A percentile compares a stretch with the other conserved stretches of the same genome.
phyloP scores from a whole-genome alignment of 1,284 basidiomycete genomes.

The Ganoderma leucocontextum region DNA sequence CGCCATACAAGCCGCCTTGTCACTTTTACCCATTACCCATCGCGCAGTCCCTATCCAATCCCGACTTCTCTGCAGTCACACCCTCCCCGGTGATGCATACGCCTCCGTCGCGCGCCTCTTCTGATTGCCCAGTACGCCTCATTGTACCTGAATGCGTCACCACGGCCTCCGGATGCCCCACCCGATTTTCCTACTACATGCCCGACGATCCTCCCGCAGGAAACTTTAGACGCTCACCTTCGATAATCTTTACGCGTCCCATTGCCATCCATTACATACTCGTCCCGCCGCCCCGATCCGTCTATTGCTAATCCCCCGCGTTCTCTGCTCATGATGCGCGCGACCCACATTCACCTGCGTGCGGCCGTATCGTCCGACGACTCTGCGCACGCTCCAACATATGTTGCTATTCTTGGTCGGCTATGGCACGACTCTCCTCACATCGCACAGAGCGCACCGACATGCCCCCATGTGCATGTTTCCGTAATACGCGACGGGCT shows the following conservation, averaged over 20 bases:
- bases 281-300: neutral
- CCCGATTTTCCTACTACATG: constrained; percentile 15
- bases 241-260: constrained; percentile 6
- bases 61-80: constrained; percentile 4
- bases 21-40: constrained; percentile 9
- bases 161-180: constrained; percentile 15
- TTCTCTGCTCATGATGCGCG: constrained; percentile 1
- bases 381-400: neutral
- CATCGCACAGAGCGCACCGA: neutral
- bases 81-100: neutral
- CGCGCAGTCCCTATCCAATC: constrained; percentile 7
- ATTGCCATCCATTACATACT: constrained; percentile 14
- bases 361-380: neutral
- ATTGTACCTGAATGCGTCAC: constrained; percentile 14
- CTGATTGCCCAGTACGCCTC: constrained; percentile 5
- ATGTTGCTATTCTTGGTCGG: neutral
- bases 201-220: constrained; percentile 18
- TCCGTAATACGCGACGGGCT: neutral
- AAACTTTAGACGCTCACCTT: constrained; percentile 8
- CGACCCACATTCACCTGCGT: neutral
- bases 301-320: constrained; percentile 13
- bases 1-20: neutral
- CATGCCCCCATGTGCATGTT: neutral
- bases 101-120: constrained; percentile 5
- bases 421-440: neutral